These are phyloP conservation scores for Whalleya microplaca DNA, from an alignment of 2,329 filamentous ascomycete species.

Conservation along the genomic window DNA sequence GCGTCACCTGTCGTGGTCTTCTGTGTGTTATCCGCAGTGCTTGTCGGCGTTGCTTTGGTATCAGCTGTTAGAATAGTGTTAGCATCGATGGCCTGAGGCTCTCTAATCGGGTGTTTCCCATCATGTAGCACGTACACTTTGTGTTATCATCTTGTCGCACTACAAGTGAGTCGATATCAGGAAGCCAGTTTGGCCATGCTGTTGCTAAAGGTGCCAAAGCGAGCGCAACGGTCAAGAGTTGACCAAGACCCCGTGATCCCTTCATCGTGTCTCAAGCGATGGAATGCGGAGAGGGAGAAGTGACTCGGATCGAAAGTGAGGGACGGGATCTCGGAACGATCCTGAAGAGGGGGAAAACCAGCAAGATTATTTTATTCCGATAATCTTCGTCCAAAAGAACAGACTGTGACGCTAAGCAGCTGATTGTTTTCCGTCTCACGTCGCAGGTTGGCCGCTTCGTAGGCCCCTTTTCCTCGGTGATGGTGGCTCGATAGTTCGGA, in stretches of 20 bases:
- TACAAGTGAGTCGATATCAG: slow-evolving; percentile 55
- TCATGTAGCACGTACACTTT: slow-evolving; percentile 28
- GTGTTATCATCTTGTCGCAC: slow-evolving; percentile 49
- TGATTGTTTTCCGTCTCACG: slow-evolving; percentile 6
- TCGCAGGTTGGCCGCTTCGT: slow-evolving; percentile 12
- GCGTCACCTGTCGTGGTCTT: slow-evolving; percentile 24
- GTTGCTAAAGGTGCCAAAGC: slow-evolving; percentile 55
- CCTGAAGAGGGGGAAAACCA: slow-evolving; percentile 10
- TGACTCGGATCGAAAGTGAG: slow-evolving; percentile 12
- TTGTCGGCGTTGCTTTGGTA: slow-evolving; percentile 24
- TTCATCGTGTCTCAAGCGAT: slow-evolving; percentile 49
- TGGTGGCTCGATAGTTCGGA: slow-evolving; percentile 18
- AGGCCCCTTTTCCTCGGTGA: slow-evolving; percentile 10
- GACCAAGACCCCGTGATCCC: slow-evolving; percentile 49
- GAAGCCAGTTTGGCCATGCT: slow-evolving; percentile 61
- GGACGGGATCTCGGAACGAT: slow-evolving; percentile 13
- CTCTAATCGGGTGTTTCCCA: not conserved
- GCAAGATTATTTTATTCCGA: slow-evolving; percentile 8
- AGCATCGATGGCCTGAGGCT: not conserved
- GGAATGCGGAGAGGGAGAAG: slow-evolving; percentile 25
- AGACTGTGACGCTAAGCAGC: not conserved
- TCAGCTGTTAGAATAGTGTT: slow-evolving; percentile 13
- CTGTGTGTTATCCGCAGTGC: slow-evolving; percentile 18
- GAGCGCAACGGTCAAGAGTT: slow-evolving; percentile 54
- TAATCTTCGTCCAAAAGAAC: not conserved